phyloP scores from a whole-genome alignment of 768 basidiomycete genomes.

The Cyclocybe cylindracea region DNA sequence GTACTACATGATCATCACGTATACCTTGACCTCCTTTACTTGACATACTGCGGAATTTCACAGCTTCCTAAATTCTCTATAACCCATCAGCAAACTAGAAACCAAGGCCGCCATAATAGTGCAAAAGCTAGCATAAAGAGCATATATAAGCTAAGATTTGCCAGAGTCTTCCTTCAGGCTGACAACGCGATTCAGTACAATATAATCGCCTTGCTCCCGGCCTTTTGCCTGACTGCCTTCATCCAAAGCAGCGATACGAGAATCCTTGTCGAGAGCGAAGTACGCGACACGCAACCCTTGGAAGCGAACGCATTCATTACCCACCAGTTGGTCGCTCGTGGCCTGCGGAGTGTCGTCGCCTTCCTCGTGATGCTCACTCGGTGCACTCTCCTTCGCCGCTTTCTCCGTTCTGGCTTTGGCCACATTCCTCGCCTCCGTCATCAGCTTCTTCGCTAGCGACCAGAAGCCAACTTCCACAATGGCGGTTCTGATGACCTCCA shows the following conservation, averaged over 20 bases:
- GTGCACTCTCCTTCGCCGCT: conserved; percentile 50
- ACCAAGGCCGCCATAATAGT: background rate
- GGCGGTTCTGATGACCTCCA: conserved; percentile 79
- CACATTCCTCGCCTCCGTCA: conserved; percentile 66
- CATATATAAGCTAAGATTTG: conserved; percentile 43
- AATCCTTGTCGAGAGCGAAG: conserved; percentile 90
- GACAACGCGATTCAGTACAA: conserved; percentile 91
- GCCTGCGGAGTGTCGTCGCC: conserved; percentile 66
- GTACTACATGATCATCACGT: conserved; percentile 27
- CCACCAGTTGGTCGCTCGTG: conserved; percentile 78
- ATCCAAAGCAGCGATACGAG: conserved; percentile 65
- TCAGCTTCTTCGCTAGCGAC: conserved; percentile 69
- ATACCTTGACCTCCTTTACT: conserved; percentile 24
- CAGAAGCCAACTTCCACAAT: conserved; percentile 91
- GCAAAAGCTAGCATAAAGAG: background rate
- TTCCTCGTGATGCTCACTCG: conserved; percentile 22
- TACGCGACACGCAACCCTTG: conserved; percentile 96
- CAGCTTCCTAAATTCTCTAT: conserved; percentile 13
- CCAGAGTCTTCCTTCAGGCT: conserved; percentile 93
- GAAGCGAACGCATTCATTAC: conserved; percentile 93
- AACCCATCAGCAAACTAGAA: background rate
- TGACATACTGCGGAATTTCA: conserved; percentile 30
- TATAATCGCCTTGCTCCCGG: conserved; percentile 67
- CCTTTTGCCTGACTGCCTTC: conserved; percentile 46
- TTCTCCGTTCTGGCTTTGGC: conserved; percentile 62